A percentile compares a stretch with the other conserved stretches of the same genome.
Conservation (phyloP, 2,329 filamentous ascomycete species). For the Sclerotinia glacialis region DNA sequence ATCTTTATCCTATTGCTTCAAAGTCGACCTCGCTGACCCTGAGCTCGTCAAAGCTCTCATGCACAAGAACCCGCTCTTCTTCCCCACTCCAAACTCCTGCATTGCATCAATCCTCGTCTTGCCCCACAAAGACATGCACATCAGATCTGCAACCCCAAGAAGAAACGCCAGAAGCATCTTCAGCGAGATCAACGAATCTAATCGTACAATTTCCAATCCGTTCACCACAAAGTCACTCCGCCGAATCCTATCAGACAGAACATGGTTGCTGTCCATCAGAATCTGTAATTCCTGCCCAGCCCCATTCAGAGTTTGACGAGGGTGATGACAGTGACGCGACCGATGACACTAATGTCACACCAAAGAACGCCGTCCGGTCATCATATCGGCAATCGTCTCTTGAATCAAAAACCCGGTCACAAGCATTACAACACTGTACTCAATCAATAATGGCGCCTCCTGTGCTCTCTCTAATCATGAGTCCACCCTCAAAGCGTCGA, state of each 20-base stretch:
- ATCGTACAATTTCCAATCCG: not conserved
- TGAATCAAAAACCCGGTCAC: slow-evolving; percentile 36
- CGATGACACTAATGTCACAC: slow-evolving; percentile 34
- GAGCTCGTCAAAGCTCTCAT: slow-evolving; percentile 14
- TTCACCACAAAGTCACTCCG: not conserved
- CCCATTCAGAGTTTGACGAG: slow-evolving; percentile 26
- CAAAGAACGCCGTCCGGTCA: slow-evolving; percentile 29
- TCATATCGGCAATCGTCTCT: slow-evolving; percentile 13
- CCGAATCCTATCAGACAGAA: not conserved
- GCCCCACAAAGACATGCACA: slow-evolving; percentile 11
- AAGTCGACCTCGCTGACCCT: slow-evolving; percentile 18
- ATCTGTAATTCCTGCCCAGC: not conserved
- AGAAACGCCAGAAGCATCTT: slow-evolving; percentile 11
- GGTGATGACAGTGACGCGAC: slow-evolving; percentile 35
- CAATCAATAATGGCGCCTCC: slow-evolving; percentile 43
- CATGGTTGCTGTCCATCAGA: not conserved
- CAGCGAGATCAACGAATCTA: not conserved
- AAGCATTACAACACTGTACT: slow-evolving; percentile 38
- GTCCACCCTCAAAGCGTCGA: slow-evolving; percentile 43
- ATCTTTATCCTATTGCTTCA: slow-evolving; percentile 20
- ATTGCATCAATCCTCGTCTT: slow-evolving; percentile 9
- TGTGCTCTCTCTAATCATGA: slow-evolving; percentile 45
- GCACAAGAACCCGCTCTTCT: slow-evolving; percentile 13
- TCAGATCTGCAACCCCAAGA: slow-evolving; percentile 6
- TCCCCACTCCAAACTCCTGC: slow-evolving; percentile 18